These are phyloP conservation scores for Takakia lepidozioides DNA, from an alignment of 225 moss, liverwort and hornwort species.

Conservation along the genomic window DNA sequence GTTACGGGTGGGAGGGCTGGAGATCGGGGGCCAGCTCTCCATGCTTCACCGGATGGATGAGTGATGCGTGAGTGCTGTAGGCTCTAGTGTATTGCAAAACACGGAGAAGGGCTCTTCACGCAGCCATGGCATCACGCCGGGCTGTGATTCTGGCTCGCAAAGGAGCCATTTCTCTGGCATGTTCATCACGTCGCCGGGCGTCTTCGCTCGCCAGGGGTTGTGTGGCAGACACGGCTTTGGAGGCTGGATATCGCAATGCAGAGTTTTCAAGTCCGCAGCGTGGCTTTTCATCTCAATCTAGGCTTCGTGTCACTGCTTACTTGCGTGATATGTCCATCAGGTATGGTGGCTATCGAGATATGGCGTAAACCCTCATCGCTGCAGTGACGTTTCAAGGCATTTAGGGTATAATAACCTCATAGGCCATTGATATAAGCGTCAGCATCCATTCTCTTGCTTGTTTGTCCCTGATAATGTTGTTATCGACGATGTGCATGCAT, in stretches of 20 bases:
- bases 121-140: conserved; percentile 60
- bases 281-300: conserved; percentile 14
- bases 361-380: not conserved
- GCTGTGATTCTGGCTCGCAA: conserved; percentile 41
- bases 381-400: no score
- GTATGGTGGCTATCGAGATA: conserved; percentile 4
- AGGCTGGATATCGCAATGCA: conserved; percentile 6
- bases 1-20: no score
- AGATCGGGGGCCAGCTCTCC: no score
- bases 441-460: not conserved
- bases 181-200: conserved; percentile 15
- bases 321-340: conserved; percentile 9
- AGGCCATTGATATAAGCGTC: not conserved
- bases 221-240: no score
- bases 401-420: no score
- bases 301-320: conserved; percentile 7
- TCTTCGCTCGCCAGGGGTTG: no score
- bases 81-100: no score
- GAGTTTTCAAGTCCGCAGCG: conserved; percentile 16
- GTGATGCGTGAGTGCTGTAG: no score
- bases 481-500: not conserved
- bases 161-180: conserved; percentile 30
- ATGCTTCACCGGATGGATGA: no score
- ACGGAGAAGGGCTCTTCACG: no score
- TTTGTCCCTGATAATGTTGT: not conserved